phyloP scores from a whole-genome alignment of 1,139 yeast genomes.

The Geotrichum siamense region DNA sequence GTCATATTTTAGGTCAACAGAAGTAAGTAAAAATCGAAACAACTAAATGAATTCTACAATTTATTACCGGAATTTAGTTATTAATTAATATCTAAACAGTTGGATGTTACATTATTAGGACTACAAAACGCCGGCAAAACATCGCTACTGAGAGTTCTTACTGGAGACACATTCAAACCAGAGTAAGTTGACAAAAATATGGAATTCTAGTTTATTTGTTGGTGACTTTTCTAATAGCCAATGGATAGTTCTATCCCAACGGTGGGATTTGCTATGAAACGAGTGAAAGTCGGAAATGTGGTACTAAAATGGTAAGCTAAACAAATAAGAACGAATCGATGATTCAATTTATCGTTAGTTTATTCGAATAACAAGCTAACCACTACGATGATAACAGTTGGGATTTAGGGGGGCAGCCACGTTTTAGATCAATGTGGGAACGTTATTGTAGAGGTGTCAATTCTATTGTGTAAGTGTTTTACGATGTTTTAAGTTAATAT shows the following conservation, averaged over 20 bases:
- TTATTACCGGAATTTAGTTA: no score
- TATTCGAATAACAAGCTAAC: background rate
- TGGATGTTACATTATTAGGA: conserved; percentile 36
- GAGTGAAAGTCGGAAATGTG: conserved; percentile 35
- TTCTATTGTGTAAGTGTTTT: conserved; percentile 32
- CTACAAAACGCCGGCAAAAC: conserved; percentile 40
- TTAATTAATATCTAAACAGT: no score
- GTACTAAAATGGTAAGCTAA: conserved; percentile 36
- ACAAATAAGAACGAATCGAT: no score
- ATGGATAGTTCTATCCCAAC: conserved; percentile 35
- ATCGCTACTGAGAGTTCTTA: conserved; percentile 32
- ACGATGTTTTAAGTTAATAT: background rate
- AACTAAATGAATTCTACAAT: no score
- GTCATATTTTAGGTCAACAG: conserved; percentile 24
- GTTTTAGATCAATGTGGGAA: conserved; percentile 40
- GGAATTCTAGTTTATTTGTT: background rate
- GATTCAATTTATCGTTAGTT: no score
- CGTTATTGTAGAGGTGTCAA: conserved; percentile 37
- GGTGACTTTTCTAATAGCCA: background rate
- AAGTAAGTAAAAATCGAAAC: conserved; percentile 20
- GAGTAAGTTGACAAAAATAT: conserved; percentile 27
- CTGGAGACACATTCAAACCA: conserved; percentile 34
- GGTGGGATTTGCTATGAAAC: conserved; percentile 38
- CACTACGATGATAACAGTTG: conserved; percentile 25
- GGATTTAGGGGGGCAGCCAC: conserved; percentile 40